Evolutionary conservation across 306 rosid species (phyloP), one percentile per base, ranked within the genome.

Genomic region (Macrotyloma uniflorum): DNA sequence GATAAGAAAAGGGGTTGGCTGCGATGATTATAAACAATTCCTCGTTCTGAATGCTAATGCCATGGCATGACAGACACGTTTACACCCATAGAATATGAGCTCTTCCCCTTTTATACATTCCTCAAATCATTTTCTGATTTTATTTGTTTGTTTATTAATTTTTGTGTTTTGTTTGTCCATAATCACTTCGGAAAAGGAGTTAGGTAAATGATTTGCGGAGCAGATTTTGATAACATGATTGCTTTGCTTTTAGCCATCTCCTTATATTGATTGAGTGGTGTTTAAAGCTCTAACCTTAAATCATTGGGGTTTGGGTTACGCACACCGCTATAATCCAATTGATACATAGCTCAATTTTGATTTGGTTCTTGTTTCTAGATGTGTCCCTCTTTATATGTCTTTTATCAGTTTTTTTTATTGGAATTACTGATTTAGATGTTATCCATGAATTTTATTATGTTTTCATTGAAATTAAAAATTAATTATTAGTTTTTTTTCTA

Each of bases 1-100:
- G 11, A 23, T 9, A 4, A 45, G 4, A 14, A 8, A 3, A 1
- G 26, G 55, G 87, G 75, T 53, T 55, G 81, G 85, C 79, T 87
- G 99, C 91, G 72, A 77, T 93, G 99, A 93, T 93, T 95, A 90
- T 93, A 95, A 88, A 73, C 0, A 93, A 93, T 95, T 95, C 94
- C 96, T 93, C 98, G 98, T 95, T 16, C 99, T 93, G 98, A 95
- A 86, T 83, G 97, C 97, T 77, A 83, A 74, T 11, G 90, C 87
- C 87, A 88, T 89, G 69, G 98, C 98, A 87, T 95, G 99, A 95
- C 77, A 95, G 98, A 95, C 98, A 84, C 93, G 19, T 81, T 66
- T 91, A 91, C 99, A 95, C 99, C 99, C 99, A 93, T 93, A 95
- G 99, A 95, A 95, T 93, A 91, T 95, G 99, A 95, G 97, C 98